Base-by-base conservation (phyloP, 805 yeast species). In the Suhomyces tanzawaensis region DNA sequence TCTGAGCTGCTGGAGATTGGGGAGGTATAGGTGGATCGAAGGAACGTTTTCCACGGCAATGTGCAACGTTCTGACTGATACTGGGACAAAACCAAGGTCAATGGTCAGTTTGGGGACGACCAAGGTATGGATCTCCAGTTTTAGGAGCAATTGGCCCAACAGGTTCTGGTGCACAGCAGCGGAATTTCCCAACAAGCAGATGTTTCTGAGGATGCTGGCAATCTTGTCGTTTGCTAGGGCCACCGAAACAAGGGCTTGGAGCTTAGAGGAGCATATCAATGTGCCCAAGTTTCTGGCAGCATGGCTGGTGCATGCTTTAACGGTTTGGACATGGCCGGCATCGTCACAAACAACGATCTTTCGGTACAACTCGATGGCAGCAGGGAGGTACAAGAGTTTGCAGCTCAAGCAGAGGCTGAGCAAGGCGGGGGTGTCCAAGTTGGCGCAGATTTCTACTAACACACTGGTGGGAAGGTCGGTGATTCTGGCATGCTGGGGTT, bases 351-450 rank as follows among this genome's bases (percentile, higher is more conserved):
- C 42, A 2, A 54, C 43, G 8, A 60, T 46, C 21, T 45, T 49
- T 12, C 42, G 39, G 42, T 60, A 59, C 9, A 62, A 32, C 19
- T 52, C 45, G 18, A 39, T 39, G 1, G 49, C 50, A 1, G 65
- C 62, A 2, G 60, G 63, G 13, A 54, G 40, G 36, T 57, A 60
- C n/a, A 58, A 47, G 32, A 42, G 36, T 23, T 48, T 44, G 29
- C 57, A 48, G 4, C 52, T 36, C 4, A 49, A 22, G 22, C 60
- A 52, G 6, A 57, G 29, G 17, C 39, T 50, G 16, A 57, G 42
- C 19, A 62, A 43, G 34, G 58, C 61, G 7, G 36, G 22, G 5
- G 58, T 50, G 17, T 39, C 34, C 4, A 59, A 45, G 24, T 37
- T 40, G 12, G 47, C 40, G 29, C 57, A 60, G 7, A 59, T 52